phyloP scores from a whole-genome alignment of 2,329 filamentous ascomycete genomes.

The Fusarium nisikadoi region DNA sequence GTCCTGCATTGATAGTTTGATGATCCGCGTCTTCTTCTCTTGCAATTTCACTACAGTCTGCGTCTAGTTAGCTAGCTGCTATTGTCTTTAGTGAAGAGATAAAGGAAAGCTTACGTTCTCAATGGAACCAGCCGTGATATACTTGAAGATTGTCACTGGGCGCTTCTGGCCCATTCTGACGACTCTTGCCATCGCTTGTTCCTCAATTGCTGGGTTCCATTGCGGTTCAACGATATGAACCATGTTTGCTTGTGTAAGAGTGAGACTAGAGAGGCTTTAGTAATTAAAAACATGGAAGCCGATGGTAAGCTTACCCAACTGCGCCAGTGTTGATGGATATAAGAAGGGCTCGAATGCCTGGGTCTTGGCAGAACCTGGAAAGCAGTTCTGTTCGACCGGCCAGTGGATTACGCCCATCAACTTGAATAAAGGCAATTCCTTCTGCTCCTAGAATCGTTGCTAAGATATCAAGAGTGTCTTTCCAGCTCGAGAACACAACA shows the following conservation, averaged over 20 bases:
- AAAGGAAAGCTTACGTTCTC: neutral
- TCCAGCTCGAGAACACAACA: conserved; percentile 3
- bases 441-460: fast-evolving
- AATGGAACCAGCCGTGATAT: neutral
- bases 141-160: neutral
- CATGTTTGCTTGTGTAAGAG: neutral
- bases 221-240: neutral
- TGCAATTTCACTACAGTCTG: neutral
- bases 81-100: too few relatives aligned
- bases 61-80: too few relatives aligned
- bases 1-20: conserved; percentile 19
- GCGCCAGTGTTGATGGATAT: conserved; percentile 21
- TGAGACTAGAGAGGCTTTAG: neutral
- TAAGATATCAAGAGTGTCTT: neutral
- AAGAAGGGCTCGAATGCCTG: neutral
- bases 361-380: neutral
- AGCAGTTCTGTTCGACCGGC: neutral
- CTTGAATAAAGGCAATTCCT: neutral
- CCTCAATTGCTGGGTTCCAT: conserved; percentile 5
- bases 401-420: neutral
- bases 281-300: fast-evolving
- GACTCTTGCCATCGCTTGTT: neutral
- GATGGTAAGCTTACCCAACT: neutral
- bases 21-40: neutral
- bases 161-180: neutral